These are phyloP conservation scores for Melampsora larici-populina DNA, from an alignment of 1,284 basidiomycete genomes.

Conservation along the genomic window DNA sequence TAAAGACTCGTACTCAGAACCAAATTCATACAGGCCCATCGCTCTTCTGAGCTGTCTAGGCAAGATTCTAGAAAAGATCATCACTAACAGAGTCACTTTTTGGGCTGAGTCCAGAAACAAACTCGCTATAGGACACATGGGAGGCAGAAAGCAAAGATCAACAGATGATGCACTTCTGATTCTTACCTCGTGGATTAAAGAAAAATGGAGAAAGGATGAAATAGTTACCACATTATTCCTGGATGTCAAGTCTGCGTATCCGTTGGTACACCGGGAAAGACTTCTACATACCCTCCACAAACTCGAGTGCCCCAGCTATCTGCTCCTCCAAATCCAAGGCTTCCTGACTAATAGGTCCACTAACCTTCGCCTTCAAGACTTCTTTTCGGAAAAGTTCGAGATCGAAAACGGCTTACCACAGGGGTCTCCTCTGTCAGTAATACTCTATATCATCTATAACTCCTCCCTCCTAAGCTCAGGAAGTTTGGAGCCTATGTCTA, in stretches of 20 bases:
- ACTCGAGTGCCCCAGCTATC: background rate
- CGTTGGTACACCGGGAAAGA: background rate
- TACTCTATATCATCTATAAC: conserved; percentile 12
- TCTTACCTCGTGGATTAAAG: background rate
- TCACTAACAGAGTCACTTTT: background rate
- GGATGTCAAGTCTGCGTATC: conserved; percentile 25
- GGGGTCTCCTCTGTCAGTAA: conserved; percentile 12
- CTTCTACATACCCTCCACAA: background rate
- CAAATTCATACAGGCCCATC: no score
- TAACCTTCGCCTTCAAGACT: no score
- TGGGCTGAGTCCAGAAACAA: conserved; percentile 7
- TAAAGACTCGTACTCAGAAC: conserved; percentile 17
- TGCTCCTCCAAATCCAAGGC: no score
- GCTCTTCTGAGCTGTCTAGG: conserved; percentile 11
- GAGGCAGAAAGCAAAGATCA: background rate
- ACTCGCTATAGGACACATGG: conserved; percentile 9
- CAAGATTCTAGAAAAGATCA: conserved; percentile 9
- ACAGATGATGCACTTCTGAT: no score
- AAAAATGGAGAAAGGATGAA: conserved; percentile 15
- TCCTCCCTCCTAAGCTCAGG: background rate
- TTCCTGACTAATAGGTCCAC: no score
- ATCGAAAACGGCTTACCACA: conserved; percentile 16
- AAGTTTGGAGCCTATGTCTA: background rate
- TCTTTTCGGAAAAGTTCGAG: background rate
- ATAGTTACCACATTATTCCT: conserved; percentile 1